These are phyloP conservation scores for Amborella trichopoda DNA, from an alignment of 164 flowering plant species.

Conservation along the genomic window DNA sequence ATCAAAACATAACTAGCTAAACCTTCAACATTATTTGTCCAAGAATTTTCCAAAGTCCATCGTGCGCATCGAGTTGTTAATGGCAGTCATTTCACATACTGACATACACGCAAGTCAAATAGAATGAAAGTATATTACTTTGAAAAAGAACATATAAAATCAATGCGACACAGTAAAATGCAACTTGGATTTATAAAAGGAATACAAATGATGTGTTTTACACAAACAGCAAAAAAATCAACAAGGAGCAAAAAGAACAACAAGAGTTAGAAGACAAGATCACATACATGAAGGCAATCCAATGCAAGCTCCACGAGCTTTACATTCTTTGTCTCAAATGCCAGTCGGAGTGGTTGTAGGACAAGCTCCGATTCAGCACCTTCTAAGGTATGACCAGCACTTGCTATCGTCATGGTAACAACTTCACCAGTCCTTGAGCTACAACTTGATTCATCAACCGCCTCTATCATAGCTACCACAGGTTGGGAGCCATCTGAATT, in stretches of 20 bases:
- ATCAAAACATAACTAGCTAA: no score
- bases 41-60: no score
- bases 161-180: no score
- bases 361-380: constrained; percentile 78
- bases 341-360: constrained; percentile 75
- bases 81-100: no score
- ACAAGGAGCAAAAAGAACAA: not conserved
- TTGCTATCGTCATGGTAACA: constrained; percentile 48
- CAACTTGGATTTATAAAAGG: no score
- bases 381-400: constrained; percentile 67
- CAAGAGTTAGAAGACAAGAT: not conserved
- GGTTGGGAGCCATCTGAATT: constrained; percentile 23
- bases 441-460: constrained; percentile 16
- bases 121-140: no score
- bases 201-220: not conserved
- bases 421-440: constrained; percentile 20
- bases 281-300: constrained; percentile 95
- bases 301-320: constrained; percentile 82
- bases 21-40: no score
- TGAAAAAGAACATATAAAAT: no score
- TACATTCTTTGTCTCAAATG: constrained; percentile 82
- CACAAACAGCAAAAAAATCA: not conserved
- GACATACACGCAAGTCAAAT: no score
- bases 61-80: no score
- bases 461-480: constrained; percentile 16